These are phyloP conservation scores for Pseudovirgaria hyperparasitica DNA, from an alignment of 2,329 filamentous ascomycete genomes.

Conservation along the genomic window DNA sequence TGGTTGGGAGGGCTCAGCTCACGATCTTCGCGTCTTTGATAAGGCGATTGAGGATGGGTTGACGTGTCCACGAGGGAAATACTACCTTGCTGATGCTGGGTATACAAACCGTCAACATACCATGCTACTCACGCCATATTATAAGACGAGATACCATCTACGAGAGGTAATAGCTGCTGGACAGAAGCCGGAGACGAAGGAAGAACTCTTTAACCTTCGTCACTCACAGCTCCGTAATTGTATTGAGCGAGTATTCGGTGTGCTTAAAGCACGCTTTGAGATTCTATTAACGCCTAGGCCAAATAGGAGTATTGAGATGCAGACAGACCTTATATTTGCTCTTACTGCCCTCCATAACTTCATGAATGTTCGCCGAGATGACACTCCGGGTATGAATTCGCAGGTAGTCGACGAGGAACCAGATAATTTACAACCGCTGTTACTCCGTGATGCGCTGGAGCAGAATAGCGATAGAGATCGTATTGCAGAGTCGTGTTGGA, in stretches of 20 bases:
- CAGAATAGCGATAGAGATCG: too few species aligned
- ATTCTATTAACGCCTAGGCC: constrained; percentile 1
- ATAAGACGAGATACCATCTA: background rate
- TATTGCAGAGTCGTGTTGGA: too few species aligned
- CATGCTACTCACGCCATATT: too few species aligned
- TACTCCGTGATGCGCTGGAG: too few species aligned
- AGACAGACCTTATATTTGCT: constrained; percentile 2
- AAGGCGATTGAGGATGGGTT: background rate
- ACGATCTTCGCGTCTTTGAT: background rate
- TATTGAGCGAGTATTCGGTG: constrained; percentile 1
- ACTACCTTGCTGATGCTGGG: background rate
- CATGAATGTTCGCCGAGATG: too few species aligned
- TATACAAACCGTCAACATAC: too few species aligned
- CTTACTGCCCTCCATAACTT: constrained; percentile 2
- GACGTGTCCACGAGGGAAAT: background rate
- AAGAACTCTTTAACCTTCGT: constrained; percentile 3
- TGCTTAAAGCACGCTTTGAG: constrained; percentile 3
- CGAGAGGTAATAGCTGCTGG: too few species aligned
- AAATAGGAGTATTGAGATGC: constrained; percentile 1
- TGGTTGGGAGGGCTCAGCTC: constrained; percentile 1
- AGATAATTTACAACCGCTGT: too few species aligned
- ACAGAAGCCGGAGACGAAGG: background rate
- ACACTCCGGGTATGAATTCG: too few species aligned
- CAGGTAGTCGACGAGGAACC: too few species aligned
- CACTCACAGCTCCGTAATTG: constrained; percentile 2